These are phyloP conservation scores for Talaromyces stipitatus DNA, from an alignment of 495 filamentous ascomycete species.

Conservation along the genomic window DNA sequence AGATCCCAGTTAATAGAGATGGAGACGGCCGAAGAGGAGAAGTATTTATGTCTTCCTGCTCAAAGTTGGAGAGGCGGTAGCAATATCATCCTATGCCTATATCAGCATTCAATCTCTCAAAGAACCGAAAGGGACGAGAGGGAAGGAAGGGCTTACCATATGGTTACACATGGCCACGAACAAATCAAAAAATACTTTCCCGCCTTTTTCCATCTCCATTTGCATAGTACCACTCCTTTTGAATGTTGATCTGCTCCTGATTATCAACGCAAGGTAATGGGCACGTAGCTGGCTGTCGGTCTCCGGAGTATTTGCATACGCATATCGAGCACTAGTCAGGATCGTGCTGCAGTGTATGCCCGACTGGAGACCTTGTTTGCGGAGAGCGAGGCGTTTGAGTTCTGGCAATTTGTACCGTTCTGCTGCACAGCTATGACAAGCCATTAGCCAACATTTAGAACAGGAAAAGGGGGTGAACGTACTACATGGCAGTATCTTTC, in stretches of 20 bases:
- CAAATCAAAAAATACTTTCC: slow-evolving; percentile 83
- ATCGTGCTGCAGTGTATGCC: slow-evolving; percentile 82
- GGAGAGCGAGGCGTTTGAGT: slow-evolving; percentile 72
- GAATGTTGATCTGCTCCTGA: slow-evolving; percentile 75
- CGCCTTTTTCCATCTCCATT: slow-evolving; percentile 82
- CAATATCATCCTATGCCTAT: slow-evolving; percentile 18
- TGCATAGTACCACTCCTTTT: slow-evolving; percentile 96
- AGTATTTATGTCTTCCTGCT: background rate
- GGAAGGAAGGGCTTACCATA: slow-evolving; percentile 39
- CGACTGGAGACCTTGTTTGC: slow-evolving; percentile 78
- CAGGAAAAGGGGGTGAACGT: slow-evolving; percentile 3
- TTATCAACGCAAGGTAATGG: slow-evolving; percentile 89
- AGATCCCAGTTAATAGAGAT: background rate
- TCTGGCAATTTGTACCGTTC: slow-evolving; percentile 73
- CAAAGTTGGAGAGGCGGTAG: slow-evolving; percentile 9
- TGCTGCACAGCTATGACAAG: slow-evolving; percentile 55
- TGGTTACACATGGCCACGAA: slow-evolving; percentile 93
- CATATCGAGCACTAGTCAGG: slow-evolving; percentile 72
- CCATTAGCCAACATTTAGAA: slow-evolving; percentile 2
- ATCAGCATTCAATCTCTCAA: background rate
- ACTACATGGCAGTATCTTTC: slow-evolving; percentile 84
- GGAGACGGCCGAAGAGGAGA: background rate
- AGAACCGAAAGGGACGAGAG: slow-evolving; percentile 2
- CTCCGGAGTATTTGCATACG: slow-evolving; percentile 83
- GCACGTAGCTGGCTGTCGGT: slow-evolving; percentile 80